Evolutionary conservation across 495 filamentous ascomycete genomes (phyloP).

Genomic region (Penicillium herquei): DNA sequence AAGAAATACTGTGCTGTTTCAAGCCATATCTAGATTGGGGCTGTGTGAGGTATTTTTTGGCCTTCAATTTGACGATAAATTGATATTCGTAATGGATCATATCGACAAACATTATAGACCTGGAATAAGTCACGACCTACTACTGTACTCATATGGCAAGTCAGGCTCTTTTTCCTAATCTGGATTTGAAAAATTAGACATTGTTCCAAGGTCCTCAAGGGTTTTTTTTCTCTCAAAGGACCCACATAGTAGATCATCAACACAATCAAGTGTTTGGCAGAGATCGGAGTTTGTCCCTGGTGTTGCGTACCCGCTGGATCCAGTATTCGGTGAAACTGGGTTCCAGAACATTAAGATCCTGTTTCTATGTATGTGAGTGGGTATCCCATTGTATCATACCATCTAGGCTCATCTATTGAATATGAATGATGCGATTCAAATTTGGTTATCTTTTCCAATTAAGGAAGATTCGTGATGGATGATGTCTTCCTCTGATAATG

Average conservation of each 20-base stretch:
- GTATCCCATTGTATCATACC: constrained; percentile 7
- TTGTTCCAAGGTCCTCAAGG: constrained; percentile 17
- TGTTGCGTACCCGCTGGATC: constrained; percentile 6
- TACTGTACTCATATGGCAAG: background rate
- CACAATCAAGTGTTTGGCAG: constrained; percentile 12
- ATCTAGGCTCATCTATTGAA: constrained; percentile 7
- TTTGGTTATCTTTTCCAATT: background rate
- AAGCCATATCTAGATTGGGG: background rate
- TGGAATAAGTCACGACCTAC: background rate
- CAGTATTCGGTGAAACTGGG: constrained; percentile 18
- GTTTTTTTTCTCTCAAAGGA: constrained; percentile 12
- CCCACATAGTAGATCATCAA: constrained; percentile 19
- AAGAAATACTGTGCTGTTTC: constrained; percentile 5
- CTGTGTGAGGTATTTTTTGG: background rate
- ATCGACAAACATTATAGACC: no score
- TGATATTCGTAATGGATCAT: no score
- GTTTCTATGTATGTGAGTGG: constrained; percentile 2
- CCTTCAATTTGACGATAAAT: no score
- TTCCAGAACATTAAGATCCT: constrained; percentile 17
- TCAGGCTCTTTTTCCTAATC: background rate
- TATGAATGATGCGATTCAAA: background rate
- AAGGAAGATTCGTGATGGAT: background rate
- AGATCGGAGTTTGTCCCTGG: constrained; percentile 16
- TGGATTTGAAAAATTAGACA: background rate
- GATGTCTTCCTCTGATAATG: background rate